phyloP scores from a whole-genome alignment of 1,284 basidiomycete genomes.

The Leccinum variabile region DNA sequence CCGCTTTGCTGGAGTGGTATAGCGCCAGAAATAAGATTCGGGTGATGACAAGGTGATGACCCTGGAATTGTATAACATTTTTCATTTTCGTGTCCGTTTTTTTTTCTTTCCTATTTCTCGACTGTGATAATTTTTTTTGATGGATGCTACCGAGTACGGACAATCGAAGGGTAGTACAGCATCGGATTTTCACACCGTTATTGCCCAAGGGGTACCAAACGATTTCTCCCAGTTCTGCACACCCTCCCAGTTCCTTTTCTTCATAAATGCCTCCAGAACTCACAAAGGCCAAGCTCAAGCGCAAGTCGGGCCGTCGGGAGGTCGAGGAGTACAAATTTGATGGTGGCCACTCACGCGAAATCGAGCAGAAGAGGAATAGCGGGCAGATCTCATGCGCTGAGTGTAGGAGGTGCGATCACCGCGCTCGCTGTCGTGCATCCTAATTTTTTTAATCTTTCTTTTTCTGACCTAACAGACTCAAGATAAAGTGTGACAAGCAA shows the following conservation, averaged over 20 bases:
- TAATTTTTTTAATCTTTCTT: conserved; percentile 14
- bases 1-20: background rate
- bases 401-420: conserved; percentile 58
- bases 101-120: conserved; percentile 9
- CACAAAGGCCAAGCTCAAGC: conserved; percentile 47
- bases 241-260: background rate
- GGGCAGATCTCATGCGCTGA: conserved; percentile 65
- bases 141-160: conserved; percentile 7
- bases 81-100: background rate
- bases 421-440: conserved; percentile 27
- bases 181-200: conserved; percentile 33
- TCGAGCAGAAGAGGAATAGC: conserved; percentile 51
- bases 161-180: conserved; percentile 11
- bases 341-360: conserved; percentile 49
- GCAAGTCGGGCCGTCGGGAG: conserved; percentile 46
- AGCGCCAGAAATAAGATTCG: background rate
- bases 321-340: conserved; percentile 51
- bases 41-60: conserved; percentile 21
- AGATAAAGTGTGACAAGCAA: conserved; percentile 76
- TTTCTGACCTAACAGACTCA: conserved; percentile 48
- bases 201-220: background rate
- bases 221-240: conserved; percentile 21
- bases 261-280: conserved; percentile 49
- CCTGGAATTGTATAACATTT: conserved; percentile 14
- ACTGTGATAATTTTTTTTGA: conserved; percentile 2